Base-by-base conservation (phyloP, 2,329 filamentous ascomycete species). In the Hymenoscyphus fraxineus region DNA sequence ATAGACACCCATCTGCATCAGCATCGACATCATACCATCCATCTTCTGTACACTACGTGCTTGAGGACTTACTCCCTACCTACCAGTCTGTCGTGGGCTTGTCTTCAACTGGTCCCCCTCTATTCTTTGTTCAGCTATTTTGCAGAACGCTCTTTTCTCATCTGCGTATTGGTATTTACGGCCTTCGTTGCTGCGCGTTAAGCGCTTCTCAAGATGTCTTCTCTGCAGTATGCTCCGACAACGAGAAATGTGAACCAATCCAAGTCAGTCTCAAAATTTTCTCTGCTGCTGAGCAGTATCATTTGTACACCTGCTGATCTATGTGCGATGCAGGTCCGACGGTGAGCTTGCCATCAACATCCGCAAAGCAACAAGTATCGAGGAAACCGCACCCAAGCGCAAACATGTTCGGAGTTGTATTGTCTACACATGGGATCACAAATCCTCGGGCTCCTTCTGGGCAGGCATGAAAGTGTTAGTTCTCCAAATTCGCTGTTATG, bases 371-470 rank as follows among this genome's bases (percentile, higher is more conserved):
- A 90, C 87, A 60, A 89, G 82, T 73, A 81, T 81, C 72, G 87
- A 90, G 70, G 87, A 90, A 76, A 85, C 87, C 1, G 87, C 86
- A 6, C 86, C 86, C 44, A 89, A 89, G 77, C 84, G 86, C 73
- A 99, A 99, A 80, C 95, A 99, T 90, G 95, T 99, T 65, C 91
- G 95, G 75, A 93, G 91, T 78, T 96, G 92, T 76, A 99, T 99
- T 74, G 94, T 99, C 57, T 98, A 98, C 78, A 98, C 94, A 65
- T 99, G 95, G 95, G 95, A 99, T 79, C 93, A 99, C 82, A 96
- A 96, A 81, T 96, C 90, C 69, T 96, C 93, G 54, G 84, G 88
- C 76, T 92, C 93, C 75, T 99, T 99, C 78, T 99, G 95, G 95
- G 88, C 92, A 64, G 94, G 93, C 76, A 96, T 99, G 85, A 99